phyloP scores from a whole-genome alignment of 2,329 filamentous ascomycete genomes.

The Colletotrichum sp. region DNA sequence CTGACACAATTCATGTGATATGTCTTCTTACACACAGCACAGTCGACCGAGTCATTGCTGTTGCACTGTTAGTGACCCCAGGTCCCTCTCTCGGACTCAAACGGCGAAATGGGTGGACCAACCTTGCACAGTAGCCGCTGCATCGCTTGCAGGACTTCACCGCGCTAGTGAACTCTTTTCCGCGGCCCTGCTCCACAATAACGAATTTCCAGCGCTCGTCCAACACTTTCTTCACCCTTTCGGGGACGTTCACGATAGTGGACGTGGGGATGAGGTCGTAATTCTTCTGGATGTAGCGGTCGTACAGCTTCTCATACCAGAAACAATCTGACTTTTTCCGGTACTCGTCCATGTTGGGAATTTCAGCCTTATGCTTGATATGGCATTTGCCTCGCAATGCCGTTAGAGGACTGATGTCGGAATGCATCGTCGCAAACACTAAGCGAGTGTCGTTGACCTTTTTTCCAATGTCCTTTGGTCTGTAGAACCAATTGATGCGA shows the following conservation, averaged over 20 bases:
- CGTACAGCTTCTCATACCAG: constrained; percentile 97
- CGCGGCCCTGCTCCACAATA: constrained; percentile 89
- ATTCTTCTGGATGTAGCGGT: constrained; percentile 96
- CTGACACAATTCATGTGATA: constrained; percentile 99
- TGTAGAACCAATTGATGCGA: constrained; percentile 98
- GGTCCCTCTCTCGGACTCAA: background rate
- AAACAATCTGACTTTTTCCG: constrained; percentile 87
- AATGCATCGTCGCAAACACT: constrained; percentile 98
- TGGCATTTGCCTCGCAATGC: constrained; percentile 92
- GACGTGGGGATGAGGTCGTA: constrained; percentile 95
- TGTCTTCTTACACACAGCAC: constrained; percentile 90
- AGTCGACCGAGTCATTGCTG: constrained; percentile 94
- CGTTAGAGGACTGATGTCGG: constrained; percentile 90
- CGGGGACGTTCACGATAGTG: constrained; percentile 94
- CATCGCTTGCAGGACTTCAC: constrained; percentile 97
- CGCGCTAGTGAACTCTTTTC: constrained; percentile 93
- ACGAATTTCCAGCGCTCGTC: constrained; percentile 98
- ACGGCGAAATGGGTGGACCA: constrained; percentile 36
- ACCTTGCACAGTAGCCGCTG: constrained; percentile 88
- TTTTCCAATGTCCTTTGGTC: constrained; percentile 92
- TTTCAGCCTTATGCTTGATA: constrained; percentile 88
- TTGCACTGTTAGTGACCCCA: constrained; percentile 4
- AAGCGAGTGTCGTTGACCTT: constrained; percentile 89
- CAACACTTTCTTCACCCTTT: constrained; percentile 92
- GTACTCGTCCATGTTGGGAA: constrained; percentile 81